Percentiles rank a stretch among this genome's conserved stretches.
Conservation (phyloP, 495 filamentous ascomycete genomes). For the Xylaria telfairii region DNA sequence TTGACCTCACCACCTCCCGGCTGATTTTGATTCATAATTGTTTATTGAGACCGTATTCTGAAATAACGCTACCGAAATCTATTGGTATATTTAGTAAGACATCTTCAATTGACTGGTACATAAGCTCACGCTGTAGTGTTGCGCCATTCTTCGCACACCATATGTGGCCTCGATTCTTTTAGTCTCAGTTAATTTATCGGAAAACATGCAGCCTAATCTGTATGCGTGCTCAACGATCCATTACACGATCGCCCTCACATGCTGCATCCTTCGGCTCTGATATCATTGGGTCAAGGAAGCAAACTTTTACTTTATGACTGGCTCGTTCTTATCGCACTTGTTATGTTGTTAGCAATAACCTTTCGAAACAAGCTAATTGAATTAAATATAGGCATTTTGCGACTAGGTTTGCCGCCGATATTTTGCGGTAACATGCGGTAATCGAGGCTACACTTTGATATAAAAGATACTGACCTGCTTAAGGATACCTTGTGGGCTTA, state of each 20-base stretch:
- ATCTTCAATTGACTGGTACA: not conserved
- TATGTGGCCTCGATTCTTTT: not conserved
- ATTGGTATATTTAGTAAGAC: too few species aligned
- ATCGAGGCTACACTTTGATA: not conserved
- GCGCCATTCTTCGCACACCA: too few species aligned
- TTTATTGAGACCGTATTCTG: too few species aligned
- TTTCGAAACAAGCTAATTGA: not conserved
- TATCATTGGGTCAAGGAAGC: conserved; percentile 4
- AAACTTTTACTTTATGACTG: conserved; percentile 4
- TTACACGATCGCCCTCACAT: not conserved
- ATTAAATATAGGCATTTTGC: not conserved
- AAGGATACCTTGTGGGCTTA: conserved; percentile 13
- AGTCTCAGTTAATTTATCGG: not conserved
- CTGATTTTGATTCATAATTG: too few species aligned
- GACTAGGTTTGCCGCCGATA: not conserved
- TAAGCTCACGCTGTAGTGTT: too few species aligned
- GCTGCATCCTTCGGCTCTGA: conserved; percentile 1
- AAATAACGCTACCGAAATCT: too few species aligned
- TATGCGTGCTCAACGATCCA: conserved; percentile 12
- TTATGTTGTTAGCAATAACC: not conserved
- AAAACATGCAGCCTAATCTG: conserved; percentile 6
- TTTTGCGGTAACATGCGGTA: conserved; percentile 3
- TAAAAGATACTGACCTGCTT: not conserved
- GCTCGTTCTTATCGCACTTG: conserved; percentile 11
- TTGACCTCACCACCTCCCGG: too few species aligned